Conservation (phyloP, 495 filamentous ascomycete genomes). For the Xylaria longipes region DNA sequence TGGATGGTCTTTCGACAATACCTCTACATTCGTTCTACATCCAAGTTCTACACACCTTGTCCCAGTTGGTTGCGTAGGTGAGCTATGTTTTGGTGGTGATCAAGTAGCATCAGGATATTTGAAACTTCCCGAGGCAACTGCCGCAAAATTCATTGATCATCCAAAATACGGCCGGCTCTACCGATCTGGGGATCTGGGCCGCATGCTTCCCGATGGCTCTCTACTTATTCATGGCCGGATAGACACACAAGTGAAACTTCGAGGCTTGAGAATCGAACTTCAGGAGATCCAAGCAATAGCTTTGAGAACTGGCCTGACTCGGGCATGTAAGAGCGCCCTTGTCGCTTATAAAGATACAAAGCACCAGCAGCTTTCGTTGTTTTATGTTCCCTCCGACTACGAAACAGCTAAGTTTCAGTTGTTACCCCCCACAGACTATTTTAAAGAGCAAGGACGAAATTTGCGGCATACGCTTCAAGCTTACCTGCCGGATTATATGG, state of each 20-base stretch:
- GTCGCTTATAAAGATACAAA: slow-evolving; percentile 37
- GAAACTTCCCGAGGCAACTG: slow-evolving; percentile 59
- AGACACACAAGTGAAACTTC: slow-evolving; percentile 83
- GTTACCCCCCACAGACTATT: slow-evolving; percentile 33
- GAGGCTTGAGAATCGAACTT: slow-evolving; percentile 79
- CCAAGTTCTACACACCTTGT: slow-evolving; percentile 51
- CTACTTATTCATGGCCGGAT: slow-evolving; percentile 74
- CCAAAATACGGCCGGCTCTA: slow-evolving; percentile 70
- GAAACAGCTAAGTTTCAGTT: slow-evolving; percentile 33
- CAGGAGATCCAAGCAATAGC: slow-evolving; percentile 74
- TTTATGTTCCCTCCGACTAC: slow-evolving; percentile 56
- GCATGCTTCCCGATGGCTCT: slow-evolving; percentile 72
- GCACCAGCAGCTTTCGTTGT: slow-evolving; percentile 60
- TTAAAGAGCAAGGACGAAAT: slow-evolving; percentile 16
- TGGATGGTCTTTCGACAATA: slow-evolving; percentile 71
- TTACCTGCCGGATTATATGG: slow-evolving; percentile 67
- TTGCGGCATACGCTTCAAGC: slow-evolving; percentile 28
- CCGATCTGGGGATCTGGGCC: slow-evolving; percentile 73
- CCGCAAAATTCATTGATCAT: slow-evolving; percentile 68
- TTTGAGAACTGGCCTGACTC: slow-evolving; percentile 47
- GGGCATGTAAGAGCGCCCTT: slow-evolving; percentile 62
- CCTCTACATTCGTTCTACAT: slow-evolving; percentile 70
- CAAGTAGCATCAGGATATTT: slow-evolving; percentile 80
- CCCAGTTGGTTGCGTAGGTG: slow-evolving; percentile 72
- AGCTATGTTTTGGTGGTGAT: slow-evolving; percentile 83